Base-by-base conservation (phyloP, 208 protist species). In the Trypanosoma platydactyli region DNA sequence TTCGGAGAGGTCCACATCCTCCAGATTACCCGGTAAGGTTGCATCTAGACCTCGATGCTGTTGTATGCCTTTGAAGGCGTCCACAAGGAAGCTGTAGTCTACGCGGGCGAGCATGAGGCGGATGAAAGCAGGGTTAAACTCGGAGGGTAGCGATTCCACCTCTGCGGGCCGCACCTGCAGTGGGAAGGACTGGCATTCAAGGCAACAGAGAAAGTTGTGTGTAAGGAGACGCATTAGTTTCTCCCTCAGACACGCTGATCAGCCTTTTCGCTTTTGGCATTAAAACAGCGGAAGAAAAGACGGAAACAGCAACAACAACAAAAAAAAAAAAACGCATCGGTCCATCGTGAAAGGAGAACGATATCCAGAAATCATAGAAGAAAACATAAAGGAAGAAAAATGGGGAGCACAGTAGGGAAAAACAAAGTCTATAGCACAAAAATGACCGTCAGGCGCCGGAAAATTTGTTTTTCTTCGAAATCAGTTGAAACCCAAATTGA, bases 191-290 rank as follows among this genome's bases (percentile, higher is more conserved):
- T 92, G 74, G 72, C 91, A 97, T 68, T 83, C 64, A 55, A 97
- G 69, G 66, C 91, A 97, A 30, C 83, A 76, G 40, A 95, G 76
- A 50, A 97, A 87, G 71, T 95, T 97, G 64, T 94, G 89, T 13
- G 87, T 95, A 33, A 97, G 79, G 15, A 94, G 76, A 22, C 88
- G 82, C 92, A 97, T 94, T 24, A 38, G 18, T 38, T 40, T 41
- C 13, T 46, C 51, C 33, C 3, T 35, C 41, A 56, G 33, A 42
- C 22, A 61, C 3, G 1, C 18, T 54, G 15, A 9, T 54, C 6
- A 25, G 12, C 38, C 27, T 53, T 1, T 35, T 59, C 33, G 22
- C 15, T 42, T 52, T 59, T 29, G 27, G 11, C 3, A 41, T 35
- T 35, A 68, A 56, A 64, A 41, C 50, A 52, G 11, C 15, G 41